Evolutionary conservation across 192 early-diverging fungal species (phyloP).

Genomic region (Backusella sp.): DNA sequence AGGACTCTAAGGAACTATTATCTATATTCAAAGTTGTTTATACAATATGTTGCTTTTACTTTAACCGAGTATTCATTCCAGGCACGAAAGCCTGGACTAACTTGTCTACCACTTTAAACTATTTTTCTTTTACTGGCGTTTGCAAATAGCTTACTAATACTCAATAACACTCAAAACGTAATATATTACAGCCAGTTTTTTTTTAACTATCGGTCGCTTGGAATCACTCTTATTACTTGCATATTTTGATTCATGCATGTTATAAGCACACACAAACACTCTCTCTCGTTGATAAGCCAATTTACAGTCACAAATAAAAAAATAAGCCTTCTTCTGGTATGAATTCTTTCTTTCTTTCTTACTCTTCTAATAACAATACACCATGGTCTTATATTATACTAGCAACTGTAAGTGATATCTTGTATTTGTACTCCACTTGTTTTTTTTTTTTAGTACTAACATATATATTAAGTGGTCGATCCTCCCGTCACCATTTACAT

Average conservation of each 20-base stretch:
- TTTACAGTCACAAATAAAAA: no score
- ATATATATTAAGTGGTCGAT: conserved; percentile 51
- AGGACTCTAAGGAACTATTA: neutral
- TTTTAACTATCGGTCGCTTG: no score
- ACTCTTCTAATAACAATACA: neutral
- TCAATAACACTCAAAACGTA: no score
- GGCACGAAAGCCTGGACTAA: neutral
- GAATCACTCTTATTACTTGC: no score
- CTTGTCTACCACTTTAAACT: no score
- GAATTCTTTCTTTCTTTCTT: neutral
- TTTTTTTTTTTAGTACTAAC: neutral
- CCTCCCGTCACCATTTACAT: conserved; percentile 88
- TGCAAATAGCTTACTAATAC: no score
- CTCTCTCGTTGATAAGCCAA: no score
- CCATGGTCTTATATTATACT: conserved; percentile 72
- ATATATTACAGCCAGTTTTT: no score
- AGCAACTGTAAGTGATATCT: conserved; percentile 37
- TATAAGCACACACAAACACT: no score
- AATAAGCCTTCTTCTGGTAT: no score
- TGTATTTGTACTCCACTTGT: neutral
- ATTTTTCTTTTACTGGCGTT: no score
- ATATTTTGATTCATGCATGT: no score
- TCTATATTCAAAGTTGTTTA: neutral
- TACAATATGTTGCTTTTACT: neutral
- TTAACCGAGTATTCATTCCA: neutral